Conservation (phyloP, 2,329 filamentous ascomycete species). For the Rutstroemia sp. region DNA sequence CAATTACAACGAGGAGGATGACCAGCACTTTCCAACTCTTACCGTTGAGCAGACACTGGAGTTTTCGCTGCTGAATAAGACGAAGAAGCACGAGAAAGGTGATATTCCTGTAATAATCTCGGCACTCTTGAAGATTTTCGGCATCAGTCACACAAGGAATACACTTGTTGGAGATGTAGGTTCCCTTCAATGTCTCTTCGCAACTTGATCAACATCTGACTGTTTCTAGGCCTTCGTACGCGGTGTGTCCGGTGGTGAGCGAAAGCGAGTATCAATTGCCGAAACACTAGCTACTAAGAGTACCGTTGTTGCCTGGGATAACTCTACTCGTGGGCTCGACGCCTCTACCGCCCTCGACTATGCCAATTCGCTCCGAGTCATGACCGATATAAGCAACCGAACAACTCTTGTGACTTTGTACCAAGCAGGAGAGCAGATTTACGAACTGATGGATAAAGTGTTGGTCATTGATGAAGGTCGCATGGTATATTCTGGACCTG, state of each 20-base stretch:
- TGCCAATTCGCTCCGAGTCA: slow-evolving; percentile 59
- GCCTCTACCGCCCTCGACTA: slow-evolving; percentile 74
- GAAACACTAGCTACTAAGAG: slow-evolving; percentile 70
- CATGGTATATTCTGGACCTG: slow-evolving; percentile 58
- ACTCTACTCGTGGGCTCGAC: slow-evolving; percentile 72
- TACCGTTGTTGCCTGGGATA: slow-evolving; percentile 72
- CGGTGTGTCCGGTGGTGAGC: slow-evolving; percentile 72
- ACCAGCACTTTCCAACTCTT: slow-evolving; percentile 64
- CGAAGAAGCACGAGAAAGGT: slow-evolving; percentile 54
- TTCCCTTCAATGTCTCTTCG: slow-evolving; percentile 33
- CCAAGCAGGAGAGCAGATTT: slow-evolving; percentile 63
- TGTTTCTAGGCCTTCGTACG: slow-evolving; percentile 40
- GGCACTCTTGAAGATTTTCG: slow-evolving; percentile 69
- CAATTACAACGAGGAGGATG: slow-evolving; percentile 72
- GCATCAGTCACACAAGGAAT: slow-evolving; percentile 66
- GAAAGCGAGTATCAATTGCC: slow-evolving; percentile 73
- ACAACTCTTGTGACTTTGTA: slow-evolving; percentile 63
- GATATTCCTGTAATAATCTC: slow-evolving; percentile 63
- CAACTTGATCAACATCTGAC: background rate
- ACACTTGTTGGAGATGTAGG: slow-evolving; percentile 63
- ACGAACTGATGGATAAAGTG: slow-evolving; percentile 73
- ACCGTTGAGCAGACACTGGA: slow-evolving; percentile 73
- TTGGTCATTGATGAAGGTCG: slow-evolving; percentile 67
- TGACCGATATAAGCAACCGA: slow-evolving; percentile 69
- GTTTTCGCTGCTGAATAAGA: slow-evolving; percentile 71